A percentile compares a stretch with the other conserved stretches of the same genome.
These are phyloP conservation scores for Coffea humblotiana DNA, from an alignment of 305 asterid genomes.

Conservation along the genomic window DNA sequence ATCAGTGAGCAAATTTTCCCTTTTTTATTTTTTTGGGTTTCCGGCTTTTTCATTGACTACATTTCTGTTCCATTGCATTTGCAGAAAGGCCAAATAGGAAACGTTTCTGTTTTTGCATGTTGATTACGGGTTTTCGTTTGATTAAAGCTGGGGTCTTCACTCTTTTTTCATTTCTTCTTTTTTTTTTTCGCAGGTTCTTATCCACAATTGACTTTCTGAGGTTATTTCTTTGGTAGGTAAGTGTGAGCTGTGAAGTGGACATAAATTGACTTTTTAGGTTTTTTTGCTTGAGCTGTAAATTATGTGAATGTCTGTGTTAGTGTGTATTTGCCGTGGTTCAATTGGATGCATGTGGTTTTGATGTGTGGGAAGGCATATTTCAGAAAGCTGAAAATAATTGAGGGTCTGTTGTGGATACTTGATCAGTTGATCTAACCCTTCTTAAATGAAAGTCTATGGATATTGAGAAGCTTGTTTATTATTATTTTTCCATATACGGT, in stretches of 20 bases:
- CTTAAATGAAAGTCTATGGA: too few species aligned
- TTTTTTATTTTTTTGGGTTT: not conserved
- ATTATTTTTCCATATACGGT: not conserved
- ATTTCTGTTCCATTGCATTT: not conserved
- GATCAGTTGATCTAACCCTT: not conserved
- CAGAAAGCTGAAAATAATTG: not conserved
- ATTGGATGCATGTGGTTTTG: not conserved
- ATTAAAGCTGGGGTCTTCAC: not conserved
- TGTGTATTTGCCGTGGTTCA: not conserved
- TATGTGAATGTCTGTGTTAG: too few species aligned
- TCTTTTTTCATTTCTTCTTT: not conserved
- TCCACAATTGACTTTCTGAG: not conserved
- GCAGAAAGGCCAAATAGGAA: not conserved
- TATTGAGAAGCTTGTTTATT: not conserved
- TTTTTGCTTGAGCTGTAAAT: not conserved
- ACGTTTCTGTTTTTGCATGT: not conserved
- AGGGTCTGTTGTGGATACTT: not conserved
- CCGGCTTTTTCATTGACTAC: not conserved
- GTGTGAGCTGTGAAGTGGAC: not conserved
- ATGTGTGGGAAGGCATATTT: not conserved
- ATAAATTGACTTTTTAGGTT: not conserved
- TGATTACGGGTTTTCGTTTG: not conserved
- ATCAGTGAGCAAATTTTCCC: slow-evolving; percentile 12
- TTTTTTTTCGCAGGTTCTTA: not conserved
- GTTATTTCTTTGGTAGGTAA: not conserved